These are phyloP conservation scores for Candida gigantensis DNA, from an alignment of 1,139 yeast genomes.

Conservation along the genomic window DNA sequence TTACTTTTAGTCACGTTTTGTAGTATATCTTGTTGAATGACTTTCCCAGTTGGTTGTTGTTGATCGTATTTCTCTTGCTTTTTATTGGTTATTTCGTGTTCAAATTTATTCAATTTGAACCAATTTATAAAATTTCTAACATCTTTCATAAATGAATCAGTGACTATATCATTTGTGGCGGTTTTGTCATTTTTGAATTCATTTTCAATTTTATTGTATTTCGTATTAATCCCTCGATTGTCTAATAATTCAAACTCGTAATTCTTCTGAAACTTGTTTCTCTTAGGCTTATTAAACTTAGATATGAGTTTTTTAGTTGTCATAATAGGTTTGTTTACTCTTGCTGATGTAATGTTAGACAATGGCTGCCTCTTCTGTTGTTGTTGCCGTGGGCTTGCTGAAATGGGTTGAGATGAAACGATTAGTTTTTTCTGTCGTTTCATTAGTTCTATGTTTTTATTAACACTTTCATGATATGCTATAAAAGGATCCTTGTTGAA, in stretches of 20 bases:
- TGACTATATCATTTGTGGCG: slow-evolving; percentile 7
- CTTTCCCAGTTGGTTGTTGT: not conserved
- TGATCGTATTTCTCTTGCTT: not conserved
- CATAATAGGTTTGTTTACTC: slow-evolving; percentile 2
- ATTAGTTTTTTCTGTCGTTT: slow-evolving; percentile 6
- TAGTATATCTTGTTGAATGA: slow-evolving; percentile 1
- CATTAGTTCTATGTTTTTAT: slow-evolving; percentile 9
- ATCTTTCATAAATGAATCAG: slow-evolving; percentile 2
- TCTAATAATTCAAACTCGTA: slow-evolving; percentile 9
- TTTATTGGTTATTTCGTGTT: slow-evolving; percentile 5
- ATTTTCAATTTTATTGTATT: slow-evolving; percentile 8
- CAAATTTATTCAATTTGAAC: slow-evolving; percentile 10
- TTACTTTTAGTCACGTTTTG: slow-evolving; percentile 1
- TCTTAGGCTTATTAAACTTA: slow-evolving; percentile 5
- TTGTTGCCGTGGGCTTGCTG: not conserved
- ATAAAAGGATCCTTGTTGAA: slow-evolving; percentile 11
- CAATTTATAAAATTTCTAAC: slow-evolving; percentile 8
- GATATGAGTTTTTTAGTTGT: slow-evolving; percentile 7
- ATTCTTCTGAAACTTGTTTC: slow-evolving; percentile 1
- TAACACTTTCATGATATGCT: slow-evolving; percentile 9
- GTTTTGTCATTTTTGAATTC: slow-evolving; percentile 5
- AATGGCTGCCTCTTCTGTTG: slow-evolving; percentile 3
- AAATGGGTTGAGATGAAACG: slow-evolving; percentile 1
- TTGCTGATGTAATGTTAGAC: slow-evolving; percentile 1
- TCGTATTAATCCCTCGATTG: slow-evolving; percentile 10